Conservation (phyloP, 371 early-diverging fungal species). For the Cokeromyces recurvatus region DNA sequence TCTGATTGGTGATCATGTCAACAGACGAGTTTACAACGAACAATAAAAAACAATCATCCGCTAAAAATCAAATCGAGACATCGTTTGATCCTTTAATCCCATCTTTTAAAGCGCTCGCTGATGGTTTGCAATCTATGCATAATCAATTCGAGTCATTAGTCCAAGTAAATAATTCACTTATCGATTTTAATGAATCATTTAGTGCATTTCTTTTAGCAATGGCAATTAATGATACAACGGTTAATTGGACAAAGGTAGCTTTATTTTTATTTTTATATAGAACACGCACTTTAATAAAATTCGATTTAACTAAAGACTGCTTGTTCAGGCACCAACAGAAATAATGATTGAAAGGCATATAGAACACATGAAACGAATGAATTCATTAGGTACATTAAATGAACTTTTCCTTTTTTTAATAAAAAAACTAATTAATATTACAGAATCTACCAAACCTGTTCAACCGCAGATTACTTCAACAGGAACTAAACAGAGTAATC, state of each 20-base stretch:
- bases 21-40: too few relatives aligned
- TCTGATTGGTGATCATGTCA: too few relatives aligned
- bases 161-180: conserved; percentile 18
- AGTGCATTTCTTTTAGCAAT: conserved; percentile 30
- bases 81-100: background rate
- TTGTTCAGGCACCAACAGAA: conserved; percentile 7
- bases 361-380: conserved; percentile 18
- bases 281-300: too few relatives aligned
- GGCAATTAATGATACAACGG: conserved; percentile 19
- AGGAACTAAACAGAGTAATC: too few relatives aligned
- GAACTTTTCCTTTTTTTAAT: too few relatives aligned
- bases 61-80: too few relatives aligned
- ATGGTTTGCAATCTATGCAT: conserved; percentile 1
- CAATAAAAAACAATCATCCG: too few relatives aligned
- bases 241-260: conserved; percentile 23
- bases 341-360: conserved; percentile 10
- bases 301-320: too few relatives aligned
- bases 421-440: too few relatives aligned
- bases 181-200: conserved; percentile 30
- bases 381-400: background rate
- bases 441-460: too few relatives aligned
- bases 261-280: background rate
- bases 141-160: conserved; percentile 17
- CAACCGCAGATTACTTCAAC: too few relatives aligned
- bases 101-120: too few relatives aligned